A percentile compares a stretch with the other conserved stretches of the same genome.
These are phyloP conservation scores for Takakia lepidozioides DNA, from an alignment of 225 moss, liverwort and hornwort species.

Conservation along the genomic window DNA sequence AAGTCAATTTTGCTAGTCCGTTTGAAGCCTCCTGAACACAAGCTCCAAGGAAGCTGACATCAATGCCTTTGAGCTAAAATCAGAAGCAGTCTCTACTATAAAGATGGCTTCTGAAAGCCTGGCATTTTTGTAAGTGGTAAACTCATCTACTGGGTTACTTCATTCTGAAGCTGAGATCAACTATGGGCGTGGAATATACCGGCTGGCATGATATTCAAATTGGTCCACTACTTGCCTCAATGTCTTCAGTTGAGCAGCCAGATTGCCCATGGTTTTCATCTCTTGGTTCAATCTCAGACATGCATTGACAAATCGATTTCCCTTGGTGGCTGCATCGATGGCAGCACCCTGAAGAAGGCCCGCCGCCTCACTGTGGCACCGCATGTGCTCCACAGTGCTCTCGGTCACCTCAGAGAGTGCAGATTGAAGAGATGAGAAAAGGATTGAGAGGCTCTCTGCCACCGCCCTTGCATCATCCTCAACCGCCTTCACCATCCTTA, in stretches of 20 bases:
- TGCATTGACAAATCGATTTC: constrained; percentile 80
- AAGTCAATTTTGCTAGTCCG: too few relatives aligned
- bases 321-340: constrained; percentile 78
- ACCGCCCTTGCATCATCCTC: constrained; percentile 47
- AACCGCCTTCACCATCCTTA: constrained; percentile 55
- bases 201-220: constrained; percentile 78
- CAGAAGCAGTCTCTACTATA: too few relatives aligned
- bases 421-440: constrained; percentile 46
- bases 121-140: too few relatives aligned
- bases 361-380: constrained; percentile 70
- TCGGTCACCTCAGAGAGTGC: constrained; percentile 70
- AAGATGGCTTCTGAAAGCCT: too few relatives aligned
- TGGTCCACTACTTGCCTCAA: constrained; percentile 65
- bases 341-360: constrained; percentile 81
- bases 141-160: too few relatives aligned
- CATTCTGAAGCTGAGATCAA: too few relatives aligned
- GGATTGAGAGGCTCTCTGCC: constrained; percentile 25
- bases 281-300: constrained; percentile 94
- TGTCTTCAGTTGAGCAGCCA: constrained; percentile 76
- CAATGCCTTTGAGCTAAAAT: too few relatives aligned
- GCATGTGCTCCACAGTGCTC: constrained; percentile 86
- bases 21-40: too few relatives aligned
- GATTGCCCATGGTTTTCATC: constrained; percentile 66
- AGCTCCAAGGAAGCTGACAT: too few relatives aligned
- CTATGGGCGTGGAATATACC: constrained; percentile 56